These are phyloP conservation scores for Kwoniella botswanensis DNA, from an alignment of 768 basidiomycete species.

Conservation along the genomic window DNA sequence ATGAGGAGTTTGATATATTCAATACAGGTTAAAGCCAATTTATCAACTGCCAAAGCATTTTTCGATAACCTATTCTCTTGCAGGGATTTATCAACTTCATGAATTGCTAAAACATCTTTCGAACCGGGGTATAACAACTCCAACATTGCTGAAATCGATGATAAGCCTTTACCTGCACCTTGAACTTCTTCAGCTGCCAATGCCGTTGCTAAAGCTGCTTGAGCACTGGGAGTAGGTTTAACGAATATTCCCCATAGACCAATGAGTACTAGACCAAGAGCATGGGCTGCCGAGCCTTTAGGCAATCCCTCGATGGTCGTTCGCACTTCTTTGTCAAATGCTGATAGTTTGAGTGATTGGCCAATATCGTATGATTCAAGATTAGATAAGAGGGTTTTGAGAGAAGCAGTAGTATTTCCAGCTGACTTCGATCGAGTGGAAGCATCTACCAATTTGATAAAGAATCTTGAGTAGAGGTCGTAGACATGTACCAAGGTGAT, in stretches of 20 bases:
- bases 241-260: constrained; percentile 54
- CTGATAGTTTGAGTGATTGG: constrained; percentile 23
- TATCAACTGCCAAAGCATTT: constrained; percentile 49
- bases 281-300: constrained; percentile 47
- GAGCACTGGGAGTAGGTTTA: constrained; percentile 41
- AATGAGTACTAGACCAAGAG: constrained; percentile 54
- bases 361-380: constrained; percentile 32
- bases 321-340: constrained; percentile 52
- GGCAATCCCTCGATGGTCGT: constrained; percentile 39
- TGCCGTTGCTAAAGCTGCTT: constrained; percentile 49
- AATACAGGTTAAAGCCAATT: constrained; percentile 53
- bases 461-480: constrained; percentile 50
- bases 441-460: constrained; percentile 49
- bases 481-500: constrained; percentile 51
- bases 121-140: constrained; percentile 49
- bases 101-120: constrained; percentile 10
- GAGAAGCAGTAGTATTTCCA: constrained; percentile 17
- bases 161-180: constrained; percentile 31
- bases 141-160: constrained; percentile 48
- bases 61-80: constrained; percentile 1
- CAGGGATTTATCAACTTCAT: not conserved
- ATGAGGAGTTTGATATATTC: constrained; percentile 47
- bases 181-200: constrained; percentile 49
- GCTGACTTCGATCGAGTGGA: constrained; percentile 27
- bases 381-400: constrained; percentile 34